These are phyloP conservation scores for Rhododendron griersonianum DNA, from an alignment of 148 eudicot species.

Conservation along the genomic window DNA sequence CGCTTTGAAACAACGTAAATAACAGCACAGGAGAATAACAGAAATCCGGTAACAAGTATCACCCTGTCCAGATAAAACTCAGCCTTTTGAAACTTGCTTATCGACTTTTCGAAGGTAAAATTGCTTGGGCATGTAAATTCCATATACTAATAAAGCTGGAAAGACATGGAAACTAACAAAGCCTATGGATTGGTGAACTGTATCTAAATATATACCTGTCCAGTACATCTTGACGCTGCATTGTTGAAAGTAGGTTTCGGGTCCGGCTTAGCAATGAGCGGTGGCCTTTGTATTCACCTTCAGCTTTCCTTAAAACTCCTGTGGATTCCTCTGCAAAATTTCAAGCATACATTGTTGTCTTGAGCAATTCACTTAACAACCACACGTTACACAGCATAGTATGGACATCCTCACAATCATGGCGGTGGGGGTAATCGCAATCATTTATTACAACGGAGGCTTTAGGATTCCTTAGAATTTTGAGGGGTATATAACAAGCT, in stretches of 20 bases:
- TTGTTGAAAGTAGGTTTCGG: conserved; percentile 81
- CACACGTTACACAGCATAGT: too few relatives aligned
- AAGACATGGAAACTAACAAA: background rate
- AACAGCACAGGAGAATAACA: conserved; percentile 70
- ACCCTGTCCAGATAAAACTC: conserved; percentile 41
- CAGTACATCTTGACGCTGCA: conserved; percentile 92
- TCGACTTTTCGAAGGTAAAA: background rate
- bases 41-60: conserved; percentile 51
- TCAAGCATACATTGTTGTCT: background rate
- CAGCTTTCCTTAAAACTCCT: conserved; percentile 77
- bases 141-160: background rate
- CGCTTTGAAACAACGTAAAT: conserved; percentile 92
- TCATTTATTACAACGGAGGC: background rate
- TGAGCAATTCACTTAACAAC: background rate
- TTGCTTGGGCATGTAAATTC: background rate
- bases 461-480: background rate
- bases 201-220: conserved; percentile 52
- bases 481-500: background rate
- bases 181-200: background rate
- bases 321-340: conserved; percentile 76
- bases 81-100: conserved; percentile 5
- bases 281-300: conserved; percentile 89
- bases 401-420: background rate
- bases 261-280: conserved; percentile 77
- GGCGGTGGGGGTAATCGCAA: background rate